phyloP scores from a whole-genome alignment of 768 basidiomycete species.

The Termitomyces heimii region DNA sequence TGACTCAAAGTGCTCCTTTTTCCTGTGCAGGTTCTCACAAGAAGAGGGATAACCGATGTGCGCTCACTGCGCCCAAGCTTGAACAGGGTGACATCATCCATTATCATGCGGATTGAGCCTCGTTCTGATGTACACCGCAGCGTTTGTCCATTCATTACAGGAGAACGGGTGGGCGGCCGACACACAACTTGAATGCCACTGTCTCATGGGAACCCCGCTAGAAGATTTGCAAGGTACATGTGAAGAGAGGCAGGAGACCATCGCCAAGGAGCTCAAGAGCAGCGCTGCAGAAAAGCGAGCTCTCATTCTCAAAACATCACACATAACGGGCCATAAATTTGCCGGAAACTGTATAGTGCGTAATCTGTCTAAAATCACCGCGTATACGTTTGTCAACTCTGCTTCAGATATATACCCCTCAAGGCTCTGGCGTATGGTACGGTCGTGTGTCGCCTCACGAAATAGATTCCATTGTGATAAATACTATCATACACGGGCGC shows the following conservation, averaged over 20 bases:
- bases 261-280: slow-evolving; percentile 46
- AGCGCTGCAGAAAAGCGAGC: slow-evolving; percentile 58
- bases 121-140: slow-evolving; percentile 26
- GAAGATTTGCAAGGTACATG: slow-evolving; percentile 51
- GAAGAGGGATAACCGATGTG: slow-evolving; percentile 87
- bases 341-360: slow-evolving; percentile 87
- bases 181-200: slow-evolving; percentile 62
- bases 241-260: slow-evolving; percentile 50
- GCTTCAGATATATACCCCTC: slow-evolving; percentile 78
- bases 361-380: slow-evolving; percentile 12
- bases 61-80: slow-evolving; percentile 79
- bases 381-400: not conserved
- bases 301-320: slow-evolving; percentile 82
- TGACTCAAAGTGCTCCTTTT: not conserved
- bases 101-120: not conserved
- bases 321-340: slow-evolving; percentile 91
- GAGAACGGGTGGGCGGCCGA: slow-evolving; percentile 69
- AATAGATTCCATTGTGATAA: slow-evolving; percentile 77
- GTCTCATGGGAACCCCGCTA: slow-evolving; percentile 45
- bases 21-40: slow-evolving; percentile 79
- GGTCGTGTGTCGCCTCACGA: slow-evolving; percentile 91
- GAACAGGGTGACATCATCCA: slow-evolving; percentile 50
- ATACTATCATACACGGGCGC: slow-evolving; percentile 81
- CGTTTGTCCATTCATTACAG: slow-evolving; percentile 58
- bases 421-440: slow-evolving; percentile 87